Percentiles rank a stretch among this genome's conserved stretches.
Conservation (phyloP, 441 rosid species). For the Metrosideros polymorpha region DNA sequence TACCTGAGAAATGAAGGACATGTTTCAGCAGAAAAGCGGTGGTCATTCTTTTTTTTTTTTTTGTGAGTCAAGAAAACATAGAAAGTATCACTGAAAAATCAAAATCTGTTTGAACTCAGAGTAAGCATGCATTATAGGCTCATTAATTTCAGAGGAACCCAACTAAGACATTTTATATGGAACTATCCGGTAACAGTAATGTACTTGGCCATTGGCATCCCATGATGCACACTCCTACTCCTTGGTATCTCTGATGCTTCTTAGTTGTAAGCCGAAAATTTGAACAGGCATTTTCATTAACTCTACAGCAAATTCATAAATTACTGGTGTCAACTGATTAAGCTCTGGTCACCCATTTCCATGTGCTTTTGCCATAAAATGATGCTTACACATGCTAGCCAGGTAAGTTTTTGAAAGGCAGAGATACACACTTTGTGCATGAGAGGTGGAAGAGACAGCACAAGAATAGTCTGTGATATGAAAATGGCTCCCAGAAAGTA, state of each 20-base stretch:
- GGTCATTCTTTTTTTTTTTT: background rate
- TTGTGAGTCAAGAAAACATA: background rate
- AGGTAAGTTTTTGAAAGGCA: background rate
- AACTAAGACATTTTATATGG: background rate
- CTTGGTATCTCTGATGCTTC: background rate
- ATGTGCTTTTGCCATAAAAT: background rate
- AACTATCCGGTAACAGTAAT: background rate
- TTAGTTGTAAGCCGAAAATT: background rate
- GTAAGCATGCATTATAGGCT: background rate
- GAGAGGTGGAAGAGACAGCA: background rate
- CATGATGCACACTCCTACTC: background rate
- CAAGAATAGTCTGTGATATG: background rate
- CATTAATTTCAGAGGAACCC: background rate
- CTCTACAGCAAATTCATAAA: background rate
- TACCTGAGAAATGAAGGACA: conserved; percentile 39
- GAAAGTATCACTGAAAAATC: background rate
- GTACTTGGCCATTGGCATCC: background rate
- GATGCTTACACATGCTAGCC: background rate
- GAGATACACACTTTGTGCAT: background rate
- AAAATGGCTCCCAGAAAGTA: background rate
- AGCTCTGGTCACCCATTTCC: background rate
- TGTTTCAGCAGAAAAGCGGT: background rate
- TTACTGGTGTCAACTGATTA: background rate
- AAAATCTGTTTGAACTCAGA: background rate
- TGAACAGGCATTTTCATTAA: background rate